These are phyloP conservation scores for Fusarium avenaceum DNA, from an alignment of 2,329 filamentous ascomycete genomes.

Conservation along the genomic window DNA sequence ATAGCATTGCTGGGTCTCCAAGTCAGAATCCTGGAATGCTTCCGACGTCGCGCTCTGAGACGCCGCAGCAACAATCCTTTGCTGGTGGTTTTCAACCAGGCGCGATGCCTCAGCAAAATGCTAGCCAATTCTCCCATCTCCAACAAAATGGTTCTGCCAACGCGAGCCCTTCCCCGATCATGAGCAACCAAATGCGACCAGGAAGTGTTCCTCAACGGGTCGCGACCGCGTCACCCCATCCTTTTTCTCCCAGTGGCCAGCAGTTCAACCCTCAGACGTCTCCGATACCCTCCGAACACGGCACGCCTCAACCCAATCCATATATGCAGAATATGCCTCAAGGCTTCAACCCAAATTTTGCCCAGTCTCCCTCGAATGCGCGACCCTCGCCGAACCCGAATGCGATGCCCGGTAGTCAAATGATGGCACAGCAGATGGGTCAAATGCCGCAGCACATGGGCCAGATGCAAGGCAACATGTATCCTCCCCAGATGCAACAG, in stretches of 20 bases:
- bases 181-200: constrained; percentile 82
- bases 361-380: constrained; percentile 68
- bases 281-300: constrained; percentile 81
- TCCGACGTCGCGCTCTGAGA: constrained; percentile 90
- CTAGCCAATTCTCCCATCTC: constrained; percentile 83
- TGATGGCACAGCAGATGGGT: constrained; percentile 67
- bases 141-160: constrained; percentile 84
- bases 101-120: constrained; percentile 70
- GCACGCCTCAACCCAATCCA: constrained; percentile 80
- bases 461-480: constrained; percentile 62
- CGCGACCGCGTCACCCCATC: constrained; percentile 91
- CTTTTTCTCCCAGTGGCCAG: constrained; percentile 83
- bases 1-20: constrained; percentile 86
- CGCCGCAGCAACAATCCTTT: constrained; percentile 83
- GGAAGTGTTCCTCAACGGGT: constrained; percentile 83
- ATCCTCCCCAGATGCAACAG: constrained; percentile 60
- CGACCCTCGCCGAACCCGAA: constrained; percentile 69
- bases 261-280: constrained; percentile 81
- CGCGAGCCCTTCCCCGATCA: constrained; percentile 92
- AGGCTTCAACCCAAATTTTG: constrained; percentile 71
- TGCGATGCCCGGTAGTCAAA: constrained; percentile 64
- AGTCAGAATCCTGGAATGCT: constrained; percentile 79
- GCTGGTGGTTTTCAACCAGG: constrained; percentile 77
- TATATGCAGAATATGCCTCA: constrained; percentile 74
- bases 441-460: constrained; percentile 63